Base-by-base conservation (phyloP, 148 eudicot species). In the Silene latifolia region DNA sequence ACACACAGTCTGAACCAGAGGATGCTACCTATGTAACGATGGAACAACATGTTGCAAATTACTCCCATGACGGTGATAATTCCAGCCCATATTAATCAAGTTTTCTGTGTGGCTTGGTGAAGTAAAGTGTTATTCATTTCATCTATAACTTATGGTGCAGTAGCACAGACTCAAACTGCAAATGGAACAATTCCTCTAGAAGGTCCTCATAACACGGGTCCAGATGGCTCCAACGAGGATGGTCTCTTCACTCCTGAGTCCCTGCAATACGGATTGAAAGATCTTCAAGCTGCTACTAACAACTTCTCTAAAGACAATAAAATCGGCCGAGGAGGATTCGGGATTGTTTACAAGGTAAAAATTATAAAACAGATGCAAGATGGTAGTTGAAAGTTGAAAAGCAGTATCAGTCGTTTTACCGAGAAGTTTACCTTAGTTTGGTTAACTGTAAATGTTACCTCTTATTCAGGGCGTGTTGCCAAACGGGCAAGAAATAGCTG, bases 291-390 rank as follows among this genome's bases (percentile, higher is more conserved):
- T 1, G 79, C 79, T 13, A 70, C 79, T 47, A 77, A 77, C 67
- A 62, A 47, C 57, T 77, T 77, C 74, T 70, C 74, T 17, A 57
- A 48, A 5, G 51, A 69, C 19, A 15, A 70, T 19, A 61, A 70
- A 63, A 77, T 77, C 4, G 79, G 79, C 17, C 67, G 18, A 5
- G 79, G 79, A 6, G 79, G 79, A 19, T 77, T 77, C 51, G 79
- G 74, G 7, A n/a, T 70, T 20, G 79, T 77, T 47, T 77, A 77
- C 25, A 77, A 70, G 79, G 79, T 77, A 61, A 32, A 32, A 32
- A 32, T 32, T 32, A 32, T 32, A 4, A 32, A 32, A 32, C 35
- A 32, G 35, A 32, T 32, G 35, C 35, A 32, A 4, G 35, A 32
- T 32, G 35, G 35, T 32, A 32, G 35, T 32, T 32, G 5, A 32